Evolutionary conservation across 345 rosid species (phyloP), one percentile per base, ranked within the genome.

Genomic region (Stellera chamaejasme): DNA sequence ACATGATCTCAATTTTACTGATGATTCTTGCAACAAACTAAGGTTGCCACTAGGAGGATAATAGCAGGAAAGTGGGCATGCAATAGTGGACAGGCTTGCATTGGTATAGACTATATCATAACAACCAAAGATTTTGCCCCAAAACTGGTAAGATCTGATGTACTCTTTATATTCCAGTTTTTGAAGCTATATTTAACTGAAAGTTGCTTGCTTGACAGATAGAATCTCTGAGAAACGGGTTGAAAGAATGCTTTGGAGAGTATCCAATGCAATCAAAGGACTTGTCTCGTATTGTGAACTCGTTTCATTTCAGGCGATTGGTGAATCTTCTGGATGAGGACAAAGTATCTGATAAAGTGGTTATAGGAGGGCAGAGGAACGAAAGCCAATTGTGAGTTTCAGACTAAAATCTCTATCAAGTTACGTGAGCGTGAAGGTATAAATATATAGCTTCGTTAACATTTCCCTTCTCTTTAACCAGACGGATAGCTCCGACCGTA

Each of bases 71-170:
- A 94, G 79, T 90, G 97, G 99, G 87, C 88, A 43, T 69, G 77
- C 52, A 94, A 90, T 64, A 90, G 82, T 41, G 99, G 99, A 47
- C 99, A 94, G 62, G 83, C 93, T 7, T 94, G 99, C 46, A 15
- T 94, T 52, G 80, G 97, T 57, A 79, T 95, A 19, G 99, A 94
- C 73, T 87, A 90, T 56, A 53, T 90, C 54, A 56, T 94, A 69
- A 83, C 96, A 10, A 87, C 92, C 43, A 90, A 83, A 75, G 88
- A 82, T 27, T 60, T 19, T 69, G 92, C 95, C 50, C 84, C 80
- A 48, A 77, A 82, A 71, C 42, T 94, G 90, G 99, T 94, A 83
- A 71, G 68, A 45, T 70, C 67, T 55, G 15, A 48, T 8, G 1
- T 19, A 19, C 23, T 19, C 23, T 19, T 19, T 19, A 19, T 19